Percentiles rank a stretch among this genome's conserved stretches.
These are phyloP conservation scores for Kalaharituber pfeilii DNA, from an alignment of 2,329 filamentous ascomycete genomes.

Conservation along the genomic window DNA sequence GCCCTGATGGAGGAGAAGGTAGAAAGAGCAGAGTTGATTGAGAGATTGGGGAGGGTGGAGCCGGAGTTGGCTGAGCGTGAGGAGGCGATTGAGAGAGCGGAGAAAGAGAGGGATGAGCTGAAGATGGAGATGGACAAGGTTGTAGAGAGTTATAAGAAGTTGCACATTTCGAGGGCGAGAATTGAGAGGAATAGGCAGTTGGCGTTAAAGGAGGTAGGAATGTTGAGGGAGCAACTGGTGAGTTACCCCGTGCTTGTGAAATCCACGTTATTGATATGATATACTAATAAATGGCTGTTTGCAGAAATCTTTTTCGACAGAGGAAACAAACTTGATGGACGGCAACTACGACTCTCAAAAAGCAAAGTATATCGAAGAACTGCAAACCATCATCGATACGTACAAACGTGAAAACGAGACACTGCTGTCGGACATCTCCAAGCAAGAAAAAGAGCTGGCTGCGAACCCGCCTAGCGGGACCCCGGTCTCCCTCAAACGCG, in stretches of 20 bases:
- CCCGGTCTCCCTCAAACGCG: slow-evolving; percentile 23
- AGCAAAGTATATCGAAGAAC: slow-evolving; percentile 53
- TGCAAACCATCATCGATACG: slow-evolving; percentile 72
- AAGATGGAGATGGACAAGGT: slow-evolving; percentile 53
- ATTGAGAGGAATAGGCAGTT: slow-evolving; percentile 73
- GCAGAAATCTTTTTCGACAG: slow-evolving; percentile 44
- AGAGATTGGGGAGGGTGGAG: slow-evolving; percentile 60
- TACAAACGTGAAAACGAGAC: slow-evolving; percentile 67
- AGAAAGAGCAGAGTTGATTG: slow-evolving; percentile 60
- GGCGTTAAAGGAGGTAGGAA: slow-evolving; percentile 83
- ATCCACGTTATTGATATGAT: background rate
- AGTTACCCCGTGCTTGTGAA: slow-evolving; percentile 8
- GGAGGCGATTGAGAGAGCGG: slow-evolving; percentile 51
- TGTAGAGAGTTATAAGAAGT: slow-evolving; percentile 35
- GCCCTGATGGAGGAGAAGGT: slow-evolving; percentile 70
- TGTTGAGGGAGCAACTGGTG: slow-evolving; percentile 66
- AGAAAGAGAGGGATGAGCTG: slow-evolving; percentile 50
- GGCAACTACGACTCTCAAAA: slow-evolving; percentile 63
- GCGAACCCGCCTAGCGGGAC: slow-evolving; percentile 25
- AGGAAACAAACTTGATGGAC: slow-evolving; percentile 72
- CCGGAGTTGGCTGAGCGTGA: slow-evolving; percentile 65
- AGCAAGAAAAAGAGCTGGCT: slow-evolving; percentile 34
- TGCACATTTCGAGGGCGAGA: slow-evolving; percentile 52
- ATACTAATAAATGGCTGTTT: slow-evolving; percentile 2
- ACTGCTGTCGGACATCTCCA: slow-evolving; percentile 56